Conservation (phyloP, 352 stramenopile species). For the Phytophthora boehmeriae region DNA sequence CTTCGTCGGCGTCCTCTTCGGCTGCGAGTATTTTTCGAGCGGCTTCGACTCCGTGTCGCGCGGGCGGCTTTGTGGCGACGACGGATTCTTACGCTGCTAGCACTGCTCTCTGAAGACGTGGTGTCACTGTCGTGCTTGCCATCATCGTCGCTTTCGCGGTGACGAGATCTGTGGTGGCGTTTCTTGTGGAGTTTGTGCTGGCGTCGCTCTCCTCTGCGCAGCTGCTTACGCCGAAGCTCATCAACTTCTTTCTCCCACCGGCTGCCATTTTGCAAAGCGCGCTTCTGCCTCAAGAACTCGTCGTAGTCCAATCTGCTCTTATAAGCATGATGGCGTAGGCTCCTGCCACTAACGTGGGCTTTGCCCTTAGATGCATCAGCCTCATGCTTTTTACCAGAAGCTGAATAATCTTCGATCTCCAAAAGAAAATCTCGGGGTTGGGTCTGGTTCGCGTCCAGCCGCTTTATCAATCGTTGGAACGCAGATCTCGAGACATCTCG, state of each 20-base stretch:
- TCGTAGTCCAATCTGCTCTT: conserved; percentile 54
- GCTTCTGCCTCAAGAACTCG: conserved; percentile 38
- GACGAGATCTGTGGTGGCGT: conserved; percentile 1
- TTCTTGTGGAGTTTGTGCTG: conserved; percentile 10
- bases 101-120: conserved; percentile 11
- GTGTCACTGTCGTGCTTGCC: conserved; percentile 17
- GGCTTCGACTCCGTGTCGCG: conserved; percentile 4
- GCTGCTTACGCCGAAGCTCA: conserved; percentile 21
- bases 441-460: conserved; percentile 41
- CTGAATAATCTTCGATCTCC: conserved; percentile 9
- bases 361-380: conserved; percentile 3
- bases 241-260: conserved; percentile 34
- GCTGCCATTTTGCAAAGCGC: conserved; percentile 9
- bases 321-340: conserved; percentile 39
- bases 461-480: conserved; percentile 46
- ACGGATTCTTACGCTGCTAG: not conserved
- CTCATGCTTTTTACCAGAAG: not conserved
- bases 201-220: conserved; percentile 14
- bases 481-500: conserved; percentile 36
- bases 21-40: conserved; percentile 1
- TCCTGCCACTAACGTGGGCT: conserved; percentile 9
- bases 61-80: not conserved
- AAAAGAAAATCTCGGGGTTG: conserved; percentile 30
- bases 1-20: conserved; percentile 3
- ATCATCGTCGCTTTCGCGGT: conserved; percentile 19